Conservation (phyloP, 768 basidiomycete species). For the Fomitopsis serialis region DNA sequence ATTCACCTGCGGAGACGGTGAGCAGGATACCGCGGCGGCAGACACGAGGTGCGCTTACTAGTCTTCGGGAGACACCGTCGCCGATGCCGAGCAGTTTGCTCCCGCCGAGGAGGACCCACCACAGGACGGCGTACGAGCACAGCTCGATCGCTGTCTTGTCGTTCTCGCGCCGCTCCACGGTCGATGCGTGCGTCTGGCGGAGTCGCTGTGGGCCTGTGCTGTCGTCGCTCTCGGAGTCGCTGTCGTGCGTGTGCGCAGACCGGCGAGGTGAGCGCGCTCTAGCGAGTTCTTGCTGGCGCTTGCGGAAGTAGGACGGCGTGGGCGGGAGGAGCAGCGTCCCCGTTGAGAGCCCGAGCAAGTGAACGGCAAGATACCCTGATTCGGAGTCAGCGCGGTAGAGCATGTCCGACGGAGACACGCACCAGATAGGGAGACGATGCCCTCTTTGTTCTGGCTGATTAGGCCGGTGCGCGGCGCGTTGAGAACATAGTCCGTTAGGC, state of each 20-base stretch:
- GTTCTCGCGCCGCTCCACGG: constrained; percentile 55
- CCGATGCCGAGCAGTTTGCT: constrained; percentile 28
- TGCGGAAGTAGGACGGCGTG: constrained; percentile 65
- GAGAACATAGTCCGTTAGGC: constrained; percentile 62
- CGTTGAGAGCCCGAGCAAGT: constrained; percentile 76
- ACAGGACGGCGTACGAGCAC: constrained; percentile 68
- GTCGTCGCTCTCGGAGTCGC: constrained; percentile 17
- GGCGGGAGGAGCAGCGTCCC: constrained; percentile 82
- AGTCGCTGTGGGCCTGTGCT: background rate
- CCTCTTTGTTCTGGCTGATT: constrained; percentile 87
- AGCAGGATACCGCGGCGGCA: no score
- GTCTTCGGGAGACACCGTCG: constrained; percentile 48
- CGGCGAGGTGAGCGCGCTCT: background rate
- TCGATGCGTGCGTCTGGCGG: background rate
- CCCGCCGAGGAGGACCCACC: constrained; percentile 61
- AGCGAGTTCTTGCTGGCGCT: constrained; percentile 36
- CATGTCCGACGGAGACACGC: constrained; percentile 2
- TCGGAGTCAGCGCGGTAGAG: background rate
- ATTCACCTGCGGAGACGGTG: constrained; percentile 80
- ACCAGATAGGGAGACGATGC: constrained; percentile 77
- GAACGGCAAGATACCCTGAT: constrained; percentile 84
- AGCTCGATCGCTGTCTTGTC: constrained; percentile 75
- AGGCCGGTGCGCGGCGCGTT: constrained; percentile 55
- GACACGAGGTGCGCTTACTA: constrained; percentile 39
- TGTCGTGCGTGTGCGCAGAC: constrained; percentile 4